Percentiles rank a stretch among this genome's conserved stretches.
Evolutionary conservation across 2,329 filamentous ascomycete genomes (phyloP).

Genomic region (Colletotrichum aenigma): DNA sequence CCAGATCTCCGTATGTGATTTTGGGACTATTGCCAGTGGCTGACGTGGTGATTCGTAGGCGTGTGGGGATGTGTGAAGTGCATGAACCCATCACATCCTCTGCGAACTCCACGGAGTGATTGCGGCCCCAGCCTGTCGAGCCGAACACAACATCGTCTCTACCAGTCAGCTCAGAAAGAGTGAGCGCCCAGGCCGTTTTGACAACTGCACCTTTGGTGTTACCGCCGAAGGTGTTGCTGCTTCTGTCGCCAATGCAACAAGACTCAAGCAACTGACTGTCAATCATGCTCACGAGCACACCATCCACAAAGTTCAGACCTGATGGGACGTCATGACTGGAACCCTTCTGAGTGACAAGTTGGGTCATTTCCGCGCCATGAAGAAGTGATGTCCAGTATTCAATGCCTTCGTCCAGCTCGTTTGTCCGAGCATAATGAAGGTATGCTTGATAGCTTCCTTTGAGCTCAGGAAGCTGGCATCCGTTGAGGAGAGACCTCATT

Average conservation of each 20-base stretch:
- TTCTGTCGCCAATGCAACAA: neutral
- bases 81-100: constrained; percentile 7
- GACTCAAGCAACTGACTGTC: neutral
- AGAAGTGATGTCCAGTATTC: constrained; percentile 52
- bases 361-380: constrained; percentile 49
- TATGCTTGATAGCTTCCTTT: constrained; percentile 40
- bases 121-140: constrained; percentile 1
- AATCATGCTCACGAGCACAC: neutral
- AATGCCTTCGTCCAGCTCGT: constrained; percentile 36
- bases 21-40: neutral
- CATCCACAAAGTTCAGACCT: neutral
- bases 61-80: neutral
- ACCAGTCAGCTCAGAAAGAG: neutral
- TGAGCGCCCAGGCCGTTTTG: neutral
- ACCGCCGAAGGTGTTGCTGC: neutral
- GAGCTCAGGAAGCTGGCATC: constrained; percentile 10
- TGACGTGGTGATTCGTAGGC: neutral
- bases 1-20: neutral
- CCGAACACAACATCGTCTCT: neutral
- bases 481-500: constrained; percentile 47
- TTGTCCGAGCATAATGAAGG: constrained; percentile 49
- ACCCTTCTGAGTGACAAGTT: constrained; percentile 5
- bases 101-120: neutral
- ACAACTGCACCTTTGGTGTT: neutral
- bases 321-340: neutral